Evolutionary conservation across 2,329 filamentous ascomycete species (phyloP).

Genomic region (Xylariaceae sp.): DNA sequence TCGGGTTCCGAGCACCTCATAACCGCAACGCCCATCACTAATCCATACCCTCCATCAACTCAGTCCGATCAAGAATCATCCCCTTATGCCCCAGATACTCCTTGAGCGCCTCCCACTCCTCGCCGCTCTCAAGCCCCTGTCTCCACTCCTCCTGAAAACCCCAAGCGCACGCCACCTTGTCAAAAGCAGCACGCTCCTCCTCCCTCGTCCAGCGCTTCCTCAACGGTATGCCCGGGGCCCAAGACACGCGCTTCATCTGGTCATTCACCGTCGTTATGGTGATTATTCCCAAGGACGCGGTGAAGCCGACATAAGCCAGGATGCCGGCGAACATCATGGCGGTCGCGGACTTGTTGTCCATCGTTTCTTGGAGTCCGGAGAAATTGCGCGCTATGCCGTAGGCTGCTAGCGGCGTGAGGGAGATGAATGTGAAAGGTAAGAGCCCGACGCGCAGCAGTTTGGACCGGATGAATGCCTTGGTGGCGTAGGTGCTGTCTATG

Average conservation of each 20-base stretch:
- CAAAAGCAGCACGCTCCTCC: constrained; percentile 82
- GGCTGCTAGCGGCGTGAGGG: constrained; percentile 60
- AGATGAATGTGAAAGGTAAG: constrained; percentile 53
- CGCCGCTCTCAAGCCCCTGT: constrained; percentile 84
- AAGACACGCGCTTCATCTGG: constrained; percentile 91
- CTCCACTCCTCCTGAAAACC: constrained; percentile 79
- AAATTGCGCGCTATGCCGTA: constrained; percentile 69
- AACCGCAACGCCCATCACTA: constrained; percentile 29
- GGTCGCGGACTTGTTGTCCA: constrained; percentile 72
- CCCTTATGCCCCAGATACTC: constrained; percentile 79
- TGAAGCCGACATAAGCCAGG: constrained; percentile 77
- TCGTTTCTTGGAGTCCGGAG: constrained; percentile 64
- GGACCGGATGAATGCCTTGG: constrained; percentile 61
- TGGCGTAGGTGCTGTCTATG: constrained; percentile 64
- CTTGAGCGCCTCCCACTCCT: constrained; percentile 81
- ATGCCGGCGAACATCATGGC: constrained; percentile 76
- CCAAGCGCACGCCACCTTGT: constrained; percentile 84
- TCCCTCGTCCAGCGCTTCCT: constrained; percentile 82
- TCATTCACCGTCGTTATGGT: constrained; percentile 86
- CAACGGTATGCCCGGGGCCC: constrained; percentile 77
- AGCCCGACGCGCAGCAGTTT: constrained; percentile 64
- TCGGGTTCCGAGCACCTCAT: too few species aligned
- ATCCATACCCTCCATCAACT: constrained; percentile 91
- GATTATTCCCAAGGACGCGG: constrained; percentile 76
- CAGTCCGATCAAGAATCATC: constrained; percentile 86